Evolutionary conservation across 768 basidiomycete species (phyloP), one percentile per base, ranked within the genome.

Genomic region (Auricularia sp.): DNA sequence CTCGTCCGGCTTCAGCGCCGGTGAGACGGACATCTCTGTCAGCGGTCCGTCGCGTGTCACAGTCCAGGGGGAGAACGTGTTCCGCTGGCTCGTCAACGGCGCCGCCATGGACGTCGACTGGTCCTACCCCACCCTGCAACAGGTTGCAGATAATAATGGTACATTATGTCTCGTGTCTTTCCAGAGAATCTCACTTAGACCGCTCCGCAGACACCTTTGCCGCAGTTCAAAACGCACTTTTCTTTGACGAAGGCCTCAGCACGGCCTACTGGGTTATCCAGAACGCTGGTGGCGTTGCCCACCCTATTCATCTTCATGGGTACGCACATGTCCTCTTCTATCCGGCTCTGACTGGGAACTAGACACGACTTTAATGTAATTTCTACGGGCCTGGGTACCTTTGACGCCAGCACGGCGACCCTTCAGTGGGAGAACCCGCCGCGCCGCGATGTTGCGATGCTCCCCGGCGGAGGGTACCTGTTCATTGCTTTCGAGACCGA

Each of bases 281-380:
- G 56, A 59, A 59, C 29, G 29, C 8, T 0, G 56, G 56, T 34
- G 23, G 23, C 18, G 18, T 29, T 33, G 56, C 56, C 23, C 56
- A 71, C 34, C 70, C 70, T 2, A 70, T 70, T 73, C 75, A 77
- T 67, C 66, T 75, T 35, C 75, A 76, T 69, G 76, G 76, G 0
- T 75, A 75, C 71, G 74, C 2, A 6, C 6, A 1, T 51, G 18
- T 51, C 18, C 18, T 6, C 14, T 8, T 3, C 29, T 29, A 6
- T 18, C 0, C 0, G 11, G 12, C 47, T 18, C 21, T 51, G 47
- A 16, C 18, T 12, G 11, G 6, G 14, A 6, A 5, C 18, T 18
- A 51, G 47, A 12, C 56, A 59, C 29, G 56, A 59, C 34, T 59
- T 59, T 23, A 59, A 59, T 23, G 29, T 59, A 4, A 34, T 59